phyloP scores from a whole-genome alignment of 2,329 filamentous ascomycete species.

The Zymoseptoria passerinii region DNA sequence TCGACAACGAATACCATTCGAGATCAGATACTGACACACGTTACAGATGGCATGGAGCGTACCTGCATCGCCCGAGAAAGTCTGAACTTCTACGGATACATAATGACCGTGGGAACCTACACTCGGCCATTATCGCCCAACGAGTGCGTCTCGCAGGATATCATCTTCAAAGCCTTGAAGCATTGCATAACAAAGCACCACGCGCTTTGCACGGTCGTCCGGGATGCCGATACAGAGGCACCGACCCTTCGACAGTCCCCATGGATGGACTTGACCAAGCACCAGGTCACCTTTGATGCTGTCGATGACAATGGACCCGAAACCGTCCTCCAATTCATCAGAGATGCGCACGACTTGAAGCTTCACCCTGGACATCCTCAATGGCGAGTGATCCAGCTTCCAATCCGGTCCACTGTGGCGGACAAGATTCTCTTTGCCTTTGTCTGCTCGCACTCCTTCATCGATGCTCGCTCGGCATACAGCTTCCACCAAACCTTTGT shows the following conservation, averaged over 20 bases:
- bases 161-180: conserved; percentile 29
- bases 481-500: conserved; percentile 39
- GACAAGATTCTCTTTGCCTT: conserved; percentile 28
- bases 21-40: neutral
- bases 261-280: conserved; percentile 32
- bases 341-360: conserved; percentile 29
- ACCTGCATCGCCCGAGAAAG: conserved; percentile 36
- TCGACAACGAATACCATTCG: neutral
- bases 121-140: conserved; percentile 8
- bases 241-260: conserved; percentile 29
- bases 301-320: conserved; percentile 8
- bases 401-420: conserved; percentile 1
- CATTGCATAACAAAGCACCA: conserved; percentile 35
- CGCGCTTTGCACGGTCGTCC: conserved; percentile 32
- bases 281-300: conserved; percentile 30
- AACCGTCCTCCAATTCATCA: conserved; percentile 22
- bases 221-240: conserved; percentile 31
- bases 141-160: conserved; percentile 10
- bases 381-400: conserved; percentile 37
- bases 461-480: conserved; percentile 37
- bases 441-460: conserved; percentile 37
- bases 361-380: conserved; percentile 30
- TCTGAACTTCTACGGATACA: conserved; percentile 34
- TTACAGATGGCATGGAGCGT: conserved; percentile 23
- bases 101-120: conserved; percentile 34